Evolutionary conservation across 768 basidiomycete species (phyloP).

Genomic region (Boletus vermiculosoides): DNA sequence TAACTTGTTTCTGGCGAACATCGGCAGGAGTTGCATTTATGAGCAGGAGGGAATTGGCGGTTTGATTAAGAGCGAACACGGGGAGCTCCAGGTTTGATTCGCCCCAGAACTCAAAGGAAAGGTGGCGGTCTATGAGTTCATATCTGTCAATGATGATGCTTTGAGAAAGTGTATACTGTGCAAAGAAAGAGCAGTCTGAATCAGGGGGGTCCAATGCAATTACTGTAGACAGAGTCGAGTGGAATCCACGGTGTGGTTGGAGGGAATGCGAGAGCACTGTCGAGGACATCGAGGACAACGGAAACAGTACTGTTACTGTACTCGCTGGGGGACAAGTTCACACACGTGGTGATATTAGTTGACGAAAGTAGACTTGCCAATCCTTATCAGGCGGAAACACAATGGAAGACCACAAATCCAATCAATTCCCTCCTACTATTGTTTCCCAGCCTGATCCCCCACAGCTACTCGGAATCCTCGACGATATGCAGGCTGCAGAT

Average conservation of each 20-base stretch:
- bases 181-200: slow-evolving; percentile 30
- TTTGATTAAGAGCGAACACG: slow-evolving; percentile 33
- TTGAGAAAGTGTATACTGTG: slow-evolving; percentile 38
- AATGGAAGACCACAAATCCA: slow-evolving; percentile 18
- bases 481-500: slow-evolving; percentile 26
- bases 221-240: slow-evolving; percentile 29
- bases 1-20: slow-evolving; percentile 7
- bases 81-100: slow-evolving; percentile 45
- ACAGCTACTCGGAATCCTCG: slow-evolving; percentile 19
- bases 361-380: not conserved
- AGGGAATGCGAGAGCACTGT: slow-evolving; percentile 20
- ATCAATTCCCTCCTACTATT: slow-evolving; percentile 12
- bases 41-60: slow-evolving; percentile 31
- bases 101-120: slow-evolving; percentile 37
- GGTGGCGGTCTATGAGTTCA: slow-evolving; percentile 37
- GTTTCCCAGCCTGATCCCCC: slow-evolving; percentile 8
- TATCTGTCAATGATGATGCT: slow-evolving; percentile 44
- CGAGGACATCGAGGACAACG: slow-evolving; percentile 14
- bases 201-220: slow-evolving; percentile 14
- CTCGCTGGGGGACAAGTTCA: not conserved
- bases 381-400: not conserved
- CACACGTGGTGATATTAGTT: too few relatives aligned
- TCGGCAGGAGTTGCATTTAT: slow-evolving; percentile 25
- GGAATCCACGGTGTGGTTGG: slow-evolving; percentile 28
- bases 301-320: too few relatives aligned